Evolutionary conservation across 106 monocot species (phyloP).

Genomic region (Platanthera zijinensis): DNA sequence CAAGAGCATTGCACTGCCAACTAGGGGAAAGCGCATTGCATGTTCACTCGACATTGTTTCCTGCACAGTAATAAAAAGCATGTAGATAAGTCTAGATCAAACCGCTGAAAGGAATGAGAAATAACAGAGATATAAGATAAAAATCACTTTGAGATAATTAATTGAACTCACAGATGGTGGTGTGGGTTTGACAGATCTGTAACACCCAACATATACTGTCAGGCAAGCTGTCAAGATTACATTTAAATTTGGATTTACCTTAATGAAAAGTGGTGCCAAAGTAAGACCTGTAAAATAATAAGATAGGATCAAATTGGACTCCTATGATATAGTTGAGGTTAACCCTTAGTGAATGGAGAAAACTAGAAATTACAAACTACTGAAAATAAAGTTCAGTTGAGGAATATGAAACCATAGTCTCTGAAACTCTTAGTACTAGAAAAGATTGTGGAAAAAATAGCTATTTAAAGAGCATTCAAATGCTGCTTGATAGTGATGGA

Average conservation of each 20-base stretch:
- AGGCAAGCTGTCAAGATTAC: slow-evolving; percentile 91
- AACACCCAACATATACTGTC: slow-evolving; percentile 94
- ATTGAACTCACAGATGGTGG: slow-evolving; percentile 60
- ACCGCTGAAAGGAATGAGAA: not conserved
- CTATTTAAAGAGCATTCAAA: not conserved
- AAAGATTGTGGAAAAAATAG: not conserved
- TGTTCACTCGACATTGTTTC: slow-evolving; percentile 97
- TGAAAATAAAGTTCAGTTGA: not conserved
- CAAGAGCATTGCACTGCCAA: slow-evolving; percentile 95
- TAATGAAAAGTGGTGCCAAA: slow-evolving; percentile 69
- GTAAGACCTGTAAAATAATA: slow-evolving; percentile 52
- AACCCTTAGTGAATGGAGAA: not conserved
- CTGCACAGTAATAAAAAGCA: slow-evolving; percentile 25
- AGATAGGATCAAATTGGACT: not conserved
- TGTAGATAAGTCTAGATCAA: slow-evolving; percentile 2
- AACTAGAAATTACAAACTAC: not conserved
- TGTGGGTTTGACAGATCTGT: slow-evolving; percentile 89
- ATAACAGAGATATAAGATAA: not conserved
- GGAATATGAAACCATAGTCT: not conserved
- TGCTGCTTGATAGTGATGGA: not conserved
- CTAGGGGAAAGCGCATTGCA: slow-evolving; percentile 95
- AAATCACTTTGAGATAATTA: not conserved
- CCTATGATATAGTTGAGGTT: not conserved
- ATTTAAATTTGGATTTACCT: slow-evolving; percentile 84
- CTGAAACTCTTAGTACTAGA: not conserved